A percentile compares a stretch with the other conserved stretches of the same genome.
Evolutionary conservation across 768 basidiomycete genomes (phyloP).

Genomic region (Leccinum uliginosum): DNA sequence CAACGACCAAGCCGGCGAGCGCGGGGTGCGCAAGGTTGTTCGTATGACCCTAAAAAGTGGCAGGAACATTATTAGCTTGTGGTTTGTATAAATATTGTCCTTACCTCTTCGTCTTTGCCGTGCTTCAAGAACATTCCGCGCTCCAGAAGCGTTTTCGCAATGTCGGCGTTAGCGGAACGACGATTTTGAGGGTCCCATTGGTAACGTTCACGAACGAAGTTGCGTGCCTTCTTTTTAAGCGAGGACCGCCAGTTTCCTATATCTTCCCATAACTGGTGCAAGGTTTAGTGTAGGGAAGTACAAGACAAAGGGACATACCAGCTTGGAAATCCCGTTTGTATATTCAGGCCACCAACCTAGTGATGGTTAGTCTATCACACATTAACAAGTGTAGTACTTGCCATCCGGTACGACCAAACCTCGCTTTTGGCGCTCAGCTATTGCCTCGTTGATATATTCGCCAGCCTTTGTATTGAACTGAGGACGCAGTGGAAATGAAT

Average conservation of each 20-base stretch:
- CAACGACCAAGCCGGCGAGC: not conserved
- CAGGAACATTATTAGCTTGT: not conserved
- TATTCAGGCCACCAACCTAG: not conserved
- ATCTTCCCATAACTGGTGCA: slow-evolving; percentile 1
- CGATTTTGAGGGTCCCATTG: too few relatives aligned
- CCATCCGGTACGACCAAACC: not conserved
- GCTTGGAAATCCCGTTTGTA: not conserved
- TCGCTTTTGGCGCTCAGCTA: not conserved
- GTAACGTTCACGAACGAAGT: not conserved
- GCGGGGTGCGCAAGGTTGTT: slow-evolving; percentile 3
- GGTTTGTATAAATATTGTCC: too few relatives aligned
- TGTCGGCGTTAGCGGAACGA: not conserved
- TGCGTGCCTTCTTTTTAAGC: slow-evolving; percentile 1
- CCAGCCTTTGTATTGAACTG: not conserved
- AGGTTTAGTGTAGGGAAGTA: not conserved
- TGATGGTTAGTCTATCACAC: not conserved
- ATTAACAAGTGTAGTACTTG: not conserved
- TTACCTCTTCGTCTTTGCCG: not conserved
- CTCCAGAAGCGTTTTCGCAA: not conserved
- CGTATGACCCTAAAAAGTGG: not conserved
- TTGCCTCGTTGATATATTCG: not conserved
- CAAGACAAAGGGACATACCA: not conserved
- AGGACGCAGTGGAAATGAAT: not conserved
- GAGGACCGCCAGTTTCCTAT: not conserved
- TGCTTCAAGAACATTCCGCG: not conserved